phyloP scores from a whole-genome alignment of 768 basidiomycete genomes.

The Rhodotorula paludigena region DNA sequence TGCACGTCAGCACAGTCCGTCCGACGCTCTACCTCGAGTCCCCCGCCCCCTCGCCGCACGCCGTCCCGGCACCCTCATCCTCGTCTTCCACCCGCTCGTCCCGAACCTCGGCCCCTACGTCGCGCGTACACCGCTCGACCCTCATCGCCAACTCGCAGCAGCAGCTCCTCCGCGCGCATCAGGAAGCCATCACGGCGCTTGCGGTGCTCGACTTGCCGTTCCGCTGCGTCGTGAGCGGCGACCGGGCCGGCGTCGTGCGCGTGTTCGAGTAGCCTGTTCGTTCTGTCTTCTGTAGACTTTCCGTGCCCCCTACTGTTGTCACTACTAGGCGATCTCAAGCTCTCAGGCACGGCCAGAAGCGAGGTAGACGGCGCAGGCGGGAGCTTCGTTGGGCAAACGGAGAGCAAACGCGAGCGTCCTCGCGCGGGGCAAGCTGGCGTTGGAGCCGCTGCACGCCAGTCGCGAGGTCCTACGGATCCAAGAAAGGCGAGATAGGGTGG shows the following conservation, averaged over 20 bases:
- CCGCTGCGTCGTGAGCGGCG: slow-evolving; percentile 86
- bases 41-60: slow-evolving; percentile 45
- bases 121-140: slow-evolving; percentile 63
- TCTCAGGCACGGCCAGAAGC: too few species aligned
- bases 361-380: too few species aligned
- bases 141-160: slow-evolving; percentile 77
- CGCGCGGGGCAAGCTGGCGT: neutral
- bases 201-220: slow-evolving; percentile 88
- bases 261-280: slow-evolving; percentile 54
- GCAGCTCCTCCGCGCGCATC: slow-evolving; percentile 76
- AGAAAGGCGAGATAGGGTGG: neutral
- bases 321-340: neutral
- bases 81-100: neutral
- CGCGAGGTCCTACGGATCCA: neutral
- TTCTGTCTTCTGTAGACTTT: neutral
- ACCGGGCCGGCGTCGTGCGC: slow-evolving; percentile 81
- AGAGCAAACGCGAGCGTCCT: neutral
- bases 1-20: slow-evolving; percentile 46
- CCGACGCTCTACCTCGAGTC: slow-evolving; percentile 49
- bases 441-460: neutral
- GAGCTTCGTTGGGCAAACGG: too few species aligned
- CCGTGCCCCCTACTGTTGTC: slow-evolving; percentile 1
- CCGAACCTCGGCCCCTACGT: slow-evolving; percentile 45
- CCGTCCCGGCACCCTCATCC: slow-evolving; percentile 47
- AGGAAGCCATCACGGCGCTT: slow-evolving; percentile 80